Evolutionary conservation across 305 asterid genomes (phyloP), one percentile per base, ranked within the genome.

Genomic region (Fraxinus greggii): DNA sequence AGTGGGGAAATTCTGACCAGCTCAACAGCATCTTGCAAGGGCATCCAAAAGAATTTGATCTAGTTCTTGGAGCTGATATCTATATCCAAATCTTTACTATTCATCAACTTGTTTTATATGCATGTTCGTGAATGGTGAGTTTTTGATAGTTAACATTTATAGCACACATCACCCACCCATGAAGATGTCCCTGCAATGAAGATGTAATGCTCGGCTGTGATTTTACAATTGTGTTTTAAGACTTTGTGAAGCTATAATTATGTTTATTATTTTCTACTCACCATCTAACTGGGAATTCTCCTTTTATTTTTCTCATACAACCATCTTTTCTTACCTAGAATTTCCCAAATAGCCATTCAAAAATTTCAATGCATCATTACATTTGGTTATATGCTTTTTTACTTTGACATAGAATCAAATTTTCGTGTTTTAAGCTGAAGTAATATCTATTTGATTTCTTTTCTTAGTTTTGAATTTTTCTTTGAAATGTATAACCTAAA

Each of bases 31-130:
- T 96, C 72, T 83, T 96, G 88, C 86, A 88, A 84, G 85, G 56
- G 85, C 94, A 88, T 83, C 90, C 92, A 0, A 80, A 82, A 80
- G 99, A 98, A 87, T 94, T 94, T 81, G 98, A 96, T 88, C 90
- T 94, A 82, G 88, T 96, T 67, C 95, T 96, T 78, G 98, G 99
- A 81, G 98, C 98, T 78, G 99, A 96, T 92, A 96, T 96, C 76
- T 96, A 95, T 95, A 95, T 93, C 99, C 99, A 82, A 38, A 81
- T 79, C 35, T 80, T 13, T 80, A 51, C 78, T 36, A 28, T 78
- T 84, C 56, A 63, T 78, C 48, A 69, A 33, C 79, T 24, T 29
- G 75, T 28, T 75, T 67, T 77, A 12, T 78, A 36, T 74, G 36
- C 42, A 70, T 77, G 26, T 38, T 31, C 4, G 1, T 65, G 29